Percentiles rank a stretch among this genome's conserved stretches.
These are phyloP conservation scores for Fraxinus albicans DNA, from an alignment of 305 asterid genomes.

Conservation along the genomic window DNA sequence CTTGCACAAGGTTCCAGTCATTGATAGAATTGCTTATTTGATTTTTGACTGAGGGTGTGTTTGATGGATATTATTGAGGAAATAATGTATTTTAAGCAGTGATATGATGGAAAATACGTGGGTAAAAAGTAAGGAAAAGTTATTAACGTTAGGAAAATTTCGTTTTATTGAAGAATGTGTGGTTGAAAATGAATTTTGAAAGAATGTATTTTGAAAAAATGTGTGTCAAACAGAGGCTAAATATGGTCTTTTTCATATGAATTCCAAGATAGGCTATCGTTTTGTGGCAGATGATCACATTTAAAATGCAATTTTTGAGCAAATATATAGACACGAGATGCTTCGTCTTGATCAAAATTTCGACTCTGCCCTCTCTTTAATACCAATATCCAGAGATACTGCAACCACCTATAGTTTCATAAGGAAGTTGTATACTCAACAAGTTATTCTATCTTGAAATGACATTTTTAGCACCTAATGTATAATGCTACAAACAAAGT, in stretches of 20 bases:
- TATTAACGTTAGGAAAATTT: no score
- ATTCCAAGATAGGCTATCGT: not conserved
- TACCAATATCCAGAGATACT: not conserved
- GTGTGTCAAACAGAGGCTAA: no score
- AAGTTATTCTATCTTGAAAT: not conserved
- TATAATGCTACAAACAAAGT: not conserved
- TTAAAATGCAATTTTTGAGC: not conserved
- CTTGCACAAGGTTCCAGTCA: not conserved
- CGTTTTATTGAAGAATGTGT: no score
- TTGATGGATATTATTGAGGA: no score
- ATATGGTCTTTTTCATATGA: not conserved
- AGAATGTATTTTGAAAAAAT: no score
- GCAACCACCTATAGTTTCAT: not conserved
- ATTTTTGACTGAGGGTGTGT: not conserved
- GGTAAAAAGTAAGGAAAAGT: no score
- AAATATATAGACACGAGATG: not conserved
- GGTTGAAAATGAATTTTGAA: no score
- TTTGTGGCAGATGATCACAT: not conserved
- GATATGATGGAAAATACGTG: no score
- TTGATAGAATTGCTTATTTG: not conserved
- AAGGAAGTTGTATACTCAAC: not conserved
- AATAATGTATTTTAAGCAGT: no score
- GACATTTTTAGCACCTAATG: not conserved
- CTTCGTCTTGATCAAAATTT: not conserved
- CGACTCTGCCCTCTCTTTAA: not conserved